phyloP scores from a whole-genome alignment of 345 rosid genomes.

The Murraya koenigii region DNA sequence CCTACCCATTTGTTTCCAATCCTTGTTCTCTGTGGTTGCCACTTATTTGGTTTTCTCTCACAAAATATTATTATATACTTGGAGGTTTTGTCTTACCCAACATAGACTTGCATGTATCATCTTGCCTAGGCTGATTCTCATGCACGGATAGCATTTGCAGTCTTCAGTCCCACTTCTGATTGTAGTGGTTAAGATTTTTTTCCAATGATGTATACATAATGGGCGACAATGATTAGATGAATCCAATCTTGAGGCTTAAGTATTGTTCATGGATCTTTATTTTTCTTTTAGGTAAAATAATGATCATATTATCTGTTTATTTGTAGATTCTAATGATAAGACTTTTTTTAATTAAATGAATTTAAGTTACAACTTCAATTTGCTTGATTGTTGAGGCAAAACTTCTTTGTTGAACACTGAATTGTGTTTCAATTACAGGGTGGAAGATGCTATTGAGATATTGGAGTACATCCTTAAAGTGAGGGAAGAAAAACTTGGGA shows the following conservation, averaged over 20 bases:
- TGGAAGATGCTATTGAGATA: slow-evolving; percentile 56
- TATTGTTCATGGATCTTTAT: too few species aligned
- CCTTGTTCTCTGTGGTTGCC: neutral
- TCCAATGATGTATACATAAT: neutral
- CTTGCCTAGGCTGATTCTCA: neutral
- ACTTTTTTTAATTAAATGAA: neutral
- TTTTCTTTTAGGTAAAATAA: too few species aligned
- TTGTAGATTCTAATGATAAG: neutral
- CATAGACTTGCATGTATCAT: neutral
- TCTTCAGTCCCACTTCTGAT: neutral
- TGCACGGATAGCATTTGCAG: neutral
- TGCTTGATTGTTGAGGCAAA: neutral
- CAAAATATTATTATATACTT: neutral
- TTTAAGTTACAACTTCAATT: neutral
- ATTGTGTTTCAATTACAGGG: slow-evolving; percentile 30
- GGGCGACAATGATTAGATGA: neutral
- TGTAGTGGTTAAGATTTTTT: neutral
- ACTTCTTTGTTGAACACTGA: neutral
- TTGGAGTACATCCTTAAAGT: slow-evolving; percentile 48
- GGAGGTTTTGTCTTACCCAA: neutral
- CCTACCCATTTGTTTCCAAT: neutral
- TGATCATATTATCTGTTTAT: neutral
- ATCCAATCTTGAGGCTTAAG: neutral
- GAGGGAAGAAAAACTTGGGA: slow-evolving; percentile 58
- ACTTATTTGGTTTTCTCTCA: slow-evolving; percentile 1